Evolutionary conservation across 176 grass and related monocot species (phyloP), one percentile per base, ranked within the genome.

Genomic region (Rhynchospora breviuscula): DNA sequence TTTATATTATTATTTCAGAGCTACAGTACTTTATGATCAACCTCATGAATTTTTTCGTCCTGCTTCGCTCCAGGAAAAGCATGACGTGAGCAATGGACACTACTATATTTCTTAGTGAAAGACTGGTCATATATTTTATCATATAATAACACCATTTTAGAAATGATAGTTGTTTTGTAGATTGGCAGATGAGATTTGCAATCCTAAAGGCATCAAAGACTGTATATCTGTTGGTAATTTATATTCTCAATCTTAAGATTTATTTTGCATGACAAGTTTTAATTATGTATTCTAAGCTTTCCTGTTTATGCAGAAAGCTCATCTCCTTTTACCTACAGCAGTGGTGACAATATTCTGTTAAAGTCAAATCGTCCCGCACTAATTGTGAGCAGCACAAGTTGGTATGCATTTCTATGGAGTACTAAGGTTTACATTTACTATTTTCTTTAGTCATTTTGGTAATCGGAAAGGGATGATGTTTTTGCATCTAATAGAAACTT

Each of bases 361-460:
- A 99, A 99, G 60, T 83, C 91, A 85, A 95, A 88, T 67, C 90
- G 91, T 31, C 97, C 93, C 0, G 93, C 91, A 81, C 82, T 99
- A 88, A 76, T 99, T 70, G 93, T 99, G 63, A 99, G 97, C 87
- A 96, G 97, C 85, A 96, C 97, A 85, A 99, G 97, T 60, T 99
- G 93, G 97, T 99, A 26, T 80, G 91, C 22, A 26, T 66, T 79
- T 92, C 59, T 91, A 46, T 81, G 51, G 47, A 81, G 63, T 54
- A 67, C 54, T 8, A 57, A 74, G 23, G 22, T 67, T 59, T 52
- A 82, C 22, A 66, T 67, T 40, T 82, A 51, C 80, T 52, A 78
- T 26, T 67, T 79, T 13, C 49, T 45, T 47, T 75, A 4, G 47
- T 33, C 23, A 63, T 78, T 78, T 79, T 79, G 33, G 59, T 47